Conservation (phyloP, 2,329 filamentous ascomycete genomes). For the Penicillium sp. region DNA sequence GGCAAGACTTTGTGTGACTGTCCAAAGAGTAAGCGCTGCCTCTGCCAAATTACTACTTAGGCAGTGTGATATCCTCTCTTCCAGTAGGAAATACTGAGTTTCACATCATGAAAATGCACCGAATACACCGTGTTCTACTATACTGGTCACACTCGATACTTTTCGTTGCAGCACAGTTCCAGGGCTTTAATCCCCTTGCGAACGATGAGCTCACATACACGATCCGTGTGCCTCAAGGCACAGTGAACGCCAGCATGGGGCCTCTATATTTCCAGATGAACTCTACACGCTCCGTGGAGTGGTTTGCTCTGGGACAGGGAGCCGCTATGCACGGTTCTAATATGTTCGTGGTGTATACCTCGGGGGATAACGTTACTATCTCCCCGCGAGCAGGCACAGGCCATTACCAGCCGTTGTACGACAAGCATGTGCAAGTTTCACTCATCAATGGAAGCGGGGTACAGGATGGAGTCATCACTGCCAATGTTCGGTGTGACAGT, state of each 20-base stretch:
- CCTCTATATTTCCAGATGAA: slow-evolving; percentile 63
- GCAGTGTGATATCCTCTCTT: neutral
- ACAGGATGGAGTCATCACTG: slow-evolving; percentile 56
- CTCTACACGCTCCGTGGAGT: slow-evolving; percentile 57
- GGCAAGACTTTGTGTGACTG: slow-evolving; percentile 6
- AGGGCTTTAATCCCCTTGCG: slow-evolving; percentile 18
- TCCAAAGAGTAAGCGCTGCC: neutral
- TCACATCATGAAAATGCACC: neutral
- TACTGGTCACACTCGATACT: slow-evolving; percentile 1
- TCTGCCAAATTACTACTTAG: slow-evolving; percentile 7
- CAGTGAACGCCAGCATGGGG: slow-evolving; percentile 55
- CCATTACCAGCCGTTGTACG: slow-evolving; percentile 56
- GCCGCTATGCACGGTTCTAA: slow-evolving; percentile 57
- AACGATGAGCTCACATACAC: slow-evolving; percentile 40
- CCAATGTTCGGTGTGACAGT: slow-evolving; percentile 55
- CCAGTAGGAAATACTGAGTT: neutral
- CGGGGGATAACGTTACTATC: slow-evolving; percentile 60
- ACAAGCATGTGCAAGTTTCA: slow-evolving; percentile 50
- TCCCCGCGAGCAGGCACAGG: slow-evolving; percentile 58
- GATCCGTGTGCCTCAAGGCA: slow-evolving; percentile 59
- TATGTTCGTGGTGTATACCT: slow-evolving; percentile 62
- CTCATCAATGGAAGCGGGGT: slow-evolving; percentile 65
- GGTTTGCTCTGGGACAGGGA: slow-evolving; percentile 62
- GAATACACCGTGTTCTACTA: neutral
- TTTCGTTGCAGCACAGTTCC: slow-evolving; percentile 16